Conservation (phyloP, 2,329 filamentous ascomycete genomes). For the Escovopsis sp. region DNA sequence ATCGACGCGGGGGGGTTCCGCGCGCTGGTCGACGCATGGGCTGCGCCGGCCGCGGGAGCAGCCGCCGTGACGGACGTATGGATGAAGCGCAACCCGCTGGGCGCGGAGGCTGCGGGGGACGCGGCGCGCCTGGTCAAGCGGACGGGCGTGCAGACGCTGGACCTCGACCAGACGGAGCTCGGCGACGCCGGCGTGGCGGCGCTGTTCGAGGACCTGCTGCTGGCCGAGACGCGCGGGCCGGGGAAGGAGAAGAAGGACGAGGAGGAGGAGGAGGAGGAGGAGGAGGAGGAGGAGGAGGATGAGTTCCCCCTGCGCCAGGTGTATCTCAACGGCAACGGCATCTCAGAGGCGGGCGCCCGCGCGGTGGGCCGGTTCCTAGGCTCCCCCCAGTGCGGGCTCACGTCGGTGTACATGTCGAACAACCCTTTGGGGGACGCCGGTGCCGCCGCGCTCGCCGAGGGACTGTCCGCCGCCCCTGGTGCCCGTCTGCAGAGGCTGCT, state of each 20-base stretch:
- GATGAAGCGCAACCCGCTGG: slow-evolving; percentile 40
- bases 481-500: slow-evolving; percentile 21
- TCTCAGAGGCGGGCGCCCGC: slow-evolving; percentile 15
- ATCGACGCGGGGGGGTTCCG: slow-evolving; percentile 29
- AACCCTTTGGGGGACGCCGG: slow-evolving; percentile 24
- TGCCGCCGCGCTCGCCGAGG: slow-evolving; percentile 15
- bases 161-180: slow-evolving; percentile 38
- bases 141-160: slow-evolving; percentile 30
- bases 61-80: slow-evolving; percentile 32
- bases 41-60: slow-evolving; percentile 17
- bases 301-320: slow-evolving; percentile 20
- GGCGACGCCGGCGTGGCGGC: slow-evolving; percentile 30
- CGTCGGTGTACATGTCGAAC: slow-evolving; percentile 22
- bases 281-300: slow-evolving; percentile 4
- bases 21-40: slow-evolving; percentile 29
- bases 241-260: slow-evolving; percentile 5
- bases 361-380: slow-evolving; percentile 20
- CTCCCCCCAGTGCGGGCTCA: slow-evolving; percentile 18
- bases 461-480: slow-evolving; percentile 16
- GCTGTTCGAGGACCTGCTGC: slow-evolving; percentile 21
- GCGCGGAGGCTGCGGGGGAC: slow-evolving; percentile 21
- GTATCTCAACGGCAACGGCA: slow-evolving; percentile 23
- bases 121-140: slow-evolving; percentile 30
- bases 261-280: slow-evolving; percentile 2
- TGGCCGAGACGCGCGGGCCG: slow-evolving; percentile 13